phyloP scores from a whole-genome alignment of 331 rosid genomes.

The Quercus lobata region DNA sequence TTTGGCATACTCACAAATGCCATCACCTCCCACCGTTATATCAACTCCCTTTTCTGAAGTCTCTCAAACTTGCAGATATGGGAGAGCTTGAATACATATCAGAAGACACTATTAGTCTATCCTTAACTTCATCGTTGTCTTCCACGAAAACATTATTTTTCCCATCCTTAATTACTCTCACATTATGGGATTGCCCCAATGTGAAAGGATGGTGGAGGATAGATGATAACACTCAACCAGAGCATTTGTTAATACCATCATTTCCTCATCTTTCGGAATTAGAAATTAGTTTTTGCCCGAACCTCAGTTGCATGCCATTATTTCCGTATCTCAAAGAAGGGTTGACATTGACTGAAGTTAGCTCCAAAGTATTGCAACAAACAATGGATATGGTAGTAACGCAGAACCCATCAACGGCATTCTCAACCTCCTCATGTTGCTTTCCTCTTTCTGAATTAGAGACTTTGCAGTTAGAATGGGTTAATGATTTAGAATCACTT shows the following conservation, averaged over 20 bases:
- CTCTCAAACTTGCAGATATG: constrained; percentile 13
- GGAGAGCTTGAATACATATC: constrained; percentile 6
- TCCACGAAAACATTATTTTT: not conserved
- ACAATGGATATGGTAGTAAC: not conserved
- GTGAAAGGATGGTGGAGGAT: constrained; percentile 26
- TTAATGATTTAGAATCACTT: not conserved
- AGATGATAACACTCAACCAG: no score
- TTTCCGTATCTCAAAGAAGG: not conserved
- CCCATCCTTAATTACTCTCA: constrained; percentile 19
- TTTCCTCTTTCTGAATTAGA: constrained; percentile 8
- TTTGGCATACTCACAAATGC: constrained; percentile 7
- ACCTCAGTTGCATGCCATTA: constrained; percentile 14
- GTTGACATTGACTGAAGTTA: constrained; percentile 6
- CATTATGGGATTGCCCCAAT: constrained; percentile 22
- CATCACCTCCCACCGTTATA: not conserved
- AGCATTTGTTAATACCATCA: not conserved
- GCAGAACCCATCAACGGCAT: not conserved
- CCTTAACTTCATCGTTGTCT: no score
- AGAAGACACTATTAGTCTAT: no score
- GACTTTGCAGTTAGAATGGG: not conserved
- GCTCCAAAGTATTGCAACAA: not conserved
- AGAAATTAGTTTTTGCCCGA: constrained; percentile 16
- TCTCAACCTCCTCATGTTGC: not conserved
- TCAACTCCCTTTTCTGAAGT: not conserved
- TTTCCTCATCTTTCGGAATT: constrained; percentile 12